Evolutionary conservation across 768 basidiomycete species (phyloP).

Genomic region (Lentinula sp.): DNA sequence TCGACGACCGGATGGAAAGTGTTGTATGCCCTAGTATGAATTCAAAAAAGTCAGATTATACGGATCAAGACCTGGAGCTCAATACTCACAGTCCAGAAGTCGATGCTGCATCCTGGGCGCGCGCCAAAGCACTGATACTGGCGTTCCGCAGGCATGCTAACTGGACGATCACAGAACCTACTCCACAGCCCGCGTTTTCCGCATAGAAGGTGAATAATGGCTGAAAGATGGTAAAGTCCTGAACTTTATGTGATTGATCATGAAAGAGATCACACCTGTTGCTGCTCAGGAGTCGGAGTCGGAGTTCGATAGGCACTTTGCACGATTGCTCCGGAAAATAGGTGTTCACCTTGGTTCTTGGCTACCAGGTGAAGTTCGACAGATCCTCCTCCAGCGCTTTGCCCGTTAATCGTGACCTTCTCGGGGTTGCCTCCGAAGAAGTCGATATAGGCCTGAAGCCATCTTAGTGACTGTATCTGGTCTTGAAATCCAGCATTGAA

Average conservation of each 20-base stretch:
- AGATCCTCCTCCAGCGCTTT: conserved; percentile 52
- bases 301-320: conserved; percentile 56
- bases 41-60: conserved; percentile 1
- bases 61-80: neutral
- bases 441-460: conserved; percentile 29
- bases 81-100: conserved; percentile 34
- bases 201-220: conserved; percentile 49
- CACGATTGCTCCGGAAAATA: conserved; percentile 53
- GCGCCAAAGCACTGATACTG: conserved; percentile 42
- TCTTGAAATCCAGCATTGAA: conserved; percentile 52
- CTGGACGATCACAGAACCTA: conserved; percentile 24
- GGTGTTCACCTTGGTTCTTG: conserved; percentile 21
- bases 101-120: conserved; percentile 44
- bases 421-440: conserved; percentile 33
- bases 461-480: conserved; percentile 36
- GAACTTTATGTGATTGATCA: neutral
- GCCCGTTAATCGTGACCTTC: conserved; percentile 46
- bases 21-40: conserved; percentile 36
- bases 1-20: conserved; percentile 51
- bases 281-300: conserved; percentile 44
- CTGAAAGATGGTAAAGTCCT: conserved; percentile 20
- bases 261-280: conserved; percentile 30
- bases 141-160: conserved; percentile 45
- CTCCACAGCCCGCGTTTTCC: conserved; percentile 41
- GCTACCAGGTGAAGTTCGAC: conserved; percentile 56